Base-by-base conservation (phyloP, 345 rosid genomes). In the Populus nigra region DNA sequence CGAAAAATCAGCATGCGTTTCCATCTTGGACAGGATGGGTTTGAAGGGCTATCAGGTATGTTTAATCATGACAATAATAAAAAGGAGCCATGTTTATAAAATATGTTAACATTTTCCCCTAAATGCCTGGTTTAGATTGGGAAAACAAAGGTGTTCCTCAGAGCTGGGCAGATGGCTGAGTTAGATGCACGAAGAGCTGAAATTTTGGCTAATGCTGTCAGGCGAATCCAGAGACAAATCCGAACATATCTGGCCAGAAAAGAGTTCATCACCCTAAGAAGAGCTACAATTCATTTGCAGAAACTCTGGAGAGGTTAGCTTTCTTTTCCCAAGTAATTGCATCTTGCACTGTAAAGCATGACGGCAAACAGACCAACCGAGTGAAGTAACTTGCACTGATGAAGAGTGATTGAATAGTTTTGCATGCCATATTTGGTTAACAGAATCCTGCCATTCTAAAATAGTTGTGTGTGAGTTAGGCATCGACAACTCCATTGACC, bases 121-220 rank as follows among this genome's bases (percentile, higher is more conserved):
- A 35, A 61, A 57, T 77, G 69, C 79, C 61, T 69, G n/a, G 63
- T 77, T 80, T 85, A 90, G 93, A 90, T 90, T 71, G 93, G 93
- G 77, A 90, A 87, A 80, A 77, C 89, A 68, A 88, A 90, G 79
- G 88, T 88, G 79, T 90, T 90, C 83, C 89, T 90, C 71, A 88
- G 93, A 73, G 93, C 93, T 1, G 93, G 91, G 65, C 93, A 90
- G 83, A 88, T 90, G 93, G 93, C 93, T 53, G 93, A 89, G 76
- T 83, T 89, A 75, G 93, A 89, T 84, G 91, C 93, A 39, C 73
- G 89, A 76, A 88, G 91, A 85, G 83, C 83, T n/a, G 91, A 90
- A 82, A 85, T 90, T 70, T 83, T 90, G 76, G 87, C 89, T 25
- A 81, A 68, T 80, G 88, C 91, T 63, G 84, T 88, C 31, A 86